These are phyloP conservation scores for Tuber microsphaerosporum DNA, from an alignment of 495 filamentous ascomycete genomes.

Conservation along the genomic window DNA sequence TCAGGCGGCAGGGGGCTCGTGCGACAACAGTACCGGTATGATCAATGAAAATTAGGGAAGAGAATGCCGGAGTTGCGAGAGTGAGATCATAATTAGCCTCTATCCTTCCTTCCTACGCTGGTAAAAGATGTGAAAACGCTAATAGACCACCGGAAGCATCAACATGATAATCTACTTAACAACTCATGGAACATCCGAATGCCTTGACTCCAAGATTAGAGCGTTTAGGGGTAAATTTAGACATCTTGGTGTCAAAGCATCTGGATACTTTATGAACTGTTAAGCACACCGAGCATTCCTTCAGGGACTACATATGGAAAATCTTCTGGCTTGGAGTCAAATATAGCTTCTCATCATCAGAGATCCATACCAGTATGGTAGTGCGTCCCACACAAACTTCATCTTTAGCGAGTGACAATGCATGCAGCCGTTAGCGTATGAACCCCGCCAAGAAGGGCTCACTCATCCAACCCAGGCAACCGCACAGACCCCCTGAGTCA, in stretches of 20 bases:
- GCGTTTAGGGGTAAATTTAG: too few species aligned
- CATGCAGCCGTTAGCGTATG: not conserved
- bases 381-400: not conserved
- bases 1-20: slow-evolving; percentile 53
- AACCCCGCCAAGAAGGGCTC: not conserved
- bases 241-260: too few species aligned
- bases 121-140: not conserved
- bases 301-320: not conserved
- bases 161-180: slow-evolving; percentile 13
- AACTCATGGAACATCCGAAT: too few species aligned
- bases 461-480: not conserved
- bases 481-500: not conserved
- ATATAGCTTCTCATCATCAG: not conserved
- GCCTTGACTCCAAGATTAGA: too few species aligned
- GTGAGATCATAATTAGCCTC: slow-evolving; percentile 21
- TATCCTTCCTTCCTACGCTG: not conserved
- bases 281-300: not conserved
- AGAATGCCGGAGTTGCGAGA: slow-evolving; percentile 20
- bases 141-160: slow-evolving; percentile 13
- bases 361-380: not conserved
- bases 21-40: slow-evolving; percentile 50
- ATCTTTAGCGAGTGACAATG: not conserved
- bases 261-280: too few species aligned
- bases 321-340: not conserved
- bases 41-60: slow-evolving; percentile 27